Base-by-base conservation (phyloP, 1,284 basidiomycete species). In the Anthracocystis setariae region DNA sequence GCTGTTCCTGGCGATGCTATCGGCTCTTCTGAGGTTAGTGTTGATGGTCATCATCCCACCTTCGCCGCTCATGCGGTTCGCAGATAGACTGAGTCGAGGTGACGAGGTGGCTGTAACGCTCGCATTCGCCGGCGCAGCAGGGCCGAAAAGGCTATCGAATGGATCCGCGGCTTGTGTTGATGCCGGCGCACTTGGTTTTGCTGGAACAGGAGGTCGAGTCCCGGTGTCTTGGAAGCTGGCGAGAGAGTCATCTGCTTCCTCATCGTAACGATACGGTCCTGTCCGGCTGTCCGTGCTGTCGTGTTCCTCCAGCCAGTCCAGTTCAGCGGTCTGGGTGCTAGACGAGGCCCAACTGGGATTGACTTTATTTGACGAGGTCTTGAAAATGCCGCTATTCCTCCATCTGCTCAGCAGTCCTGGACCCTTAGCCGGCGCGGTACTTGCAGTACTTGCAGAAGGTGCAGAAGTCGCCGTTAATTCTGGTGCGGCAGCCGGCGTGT, bases 221-320 rank as follows among this genome's bases (percentile, higher is more conserved):
- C 21, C 21, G 27, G 44, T 48, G 23, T 50, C 43, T 18, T 54
- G 53, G 39, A 61, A 57, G 44, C 53, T 57, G 38, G 43, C 57
- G 40, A 65, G 61, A 2, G 57, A 57, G 20, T 65, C 58, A 25
- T 58, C 61, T 18, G 40, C 55, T 29, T 65, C 56, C 1, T 63
- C 52, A 24, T 58, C 52, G 27, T 67, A 61, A 21, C 42, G 46
- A 27, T 61, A 61, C n/a, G 42, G 37, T 9, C 46, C 35, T 4
- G 40, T 29, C 18, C 13, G 52, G 35, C 54, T 58, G 10, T 68
- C 54, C 17, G 46, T 43, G 25, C 53, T 65, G 8, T 59, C 55
- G 9, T 66, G 58, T 13, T 59, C 48, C n/a, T 72, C 69, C 8
- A 72, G 59, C 69, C 69, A 72, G 50, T 60, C 53, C n/a, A 72